These are phyloP conservation scores for Aspergillus funiculosus DNA, from an alignment of 495 filamentous ascomycete genomes.

Conservation along the genomic window DNA sequence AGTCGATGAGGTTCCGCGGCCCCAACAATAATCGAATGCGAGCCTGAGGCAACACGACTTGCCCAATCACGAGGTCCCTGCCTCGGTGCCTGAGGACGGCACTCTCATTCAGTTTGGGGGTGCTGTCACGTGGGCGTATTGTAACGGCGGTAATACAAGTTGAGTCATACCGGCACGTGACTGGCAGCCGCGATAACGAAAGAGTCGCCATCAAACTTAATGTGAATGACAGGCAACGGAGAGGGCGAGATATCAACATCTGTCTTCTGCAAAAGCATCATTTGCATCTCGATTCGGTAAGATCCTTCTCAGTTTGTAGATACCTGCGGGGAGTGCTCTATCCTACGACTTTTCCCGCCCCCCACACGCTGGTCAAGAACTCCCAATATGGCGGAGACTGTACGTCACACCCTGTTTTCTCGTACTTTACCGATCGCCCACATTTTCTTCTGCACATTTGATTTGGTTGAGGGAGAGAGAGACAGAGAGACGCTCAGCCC, in stretches of 20 bases:
- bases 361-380: not conserved
- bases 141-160: constrained; percentile 1
- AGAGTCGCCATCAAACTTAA: constrained; percentile 25
- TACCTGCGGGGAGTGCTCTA: not conserved
- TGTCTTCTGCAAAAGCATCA: not conserved
- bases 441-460: constrained; percentile 36
- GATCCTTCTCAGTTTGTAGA: constrained; percentile 5
- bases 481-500: constrained; percentile 16
- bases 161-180: constrained; percentile 19
- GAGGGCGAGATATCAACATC: constrained; percentile 5
- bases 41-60: not conserved
- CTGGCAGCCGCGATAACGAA: constrained; percentile 32
- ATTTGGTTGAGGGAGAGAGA: constrained; percentile 10
- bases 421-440: constrained; percentile 41
- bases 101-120: not conserved
- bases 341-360: not conserved
- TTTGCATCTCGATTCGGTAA: constrained; percentile 5
- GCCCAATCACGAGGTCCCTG: not conserved
- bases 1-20: too few species aligned
- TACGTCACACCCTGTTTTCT: constrained; percentile 47
- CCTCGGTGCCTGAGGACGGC: constrained; percentile 3
- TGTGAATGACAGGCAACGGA: constrained; percentile 8
- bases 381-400: constrained; percentile 41
- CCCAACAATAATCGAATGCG: too few species aligned
- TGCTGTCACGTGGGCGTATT: constrained; percentile 2